Conservation (phyloP, 208 protist genomes). For the Trichomonas tenax region DNA sequence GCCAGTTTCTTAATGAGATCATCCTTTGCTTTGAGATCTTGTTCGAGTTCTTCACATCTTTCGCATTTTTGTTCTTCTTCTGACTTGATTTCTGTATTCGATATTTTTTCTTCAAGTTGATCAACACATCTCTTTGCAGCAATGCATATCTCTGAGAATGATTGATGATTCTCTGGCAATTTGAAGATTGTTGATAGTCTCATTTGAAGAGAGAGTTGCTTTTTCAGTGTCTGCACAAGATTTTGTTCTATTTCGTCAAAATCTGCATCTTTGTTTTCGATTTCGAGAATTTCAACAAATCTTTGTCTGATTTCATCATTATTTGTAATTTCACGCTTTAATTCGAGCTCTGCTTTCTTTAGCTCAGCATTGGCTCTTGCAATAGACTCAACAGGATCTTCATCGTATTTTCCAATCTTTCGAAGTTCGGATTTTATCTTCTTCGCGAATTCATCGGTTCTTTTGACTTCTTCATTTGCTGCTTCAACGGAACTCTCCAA, state of each 20-base stretch:
- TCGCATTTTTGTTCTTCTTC: neutral
- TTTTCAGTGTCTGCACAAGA: neutral
- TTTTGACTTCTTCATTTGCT: neutral
- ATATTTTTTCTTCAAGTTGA: neutral
- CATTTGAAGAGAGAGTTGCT: neutral
- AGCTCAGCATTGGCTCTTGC: neutral
- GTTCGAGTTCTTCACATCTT: neutral
- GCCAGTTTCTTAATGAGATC: neutral
- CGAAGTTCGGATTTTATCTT: neutral
- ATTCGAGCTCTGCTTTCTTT: neutral
- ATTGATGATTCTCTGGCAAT: neutral
- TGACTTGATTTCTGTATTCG: neutral
- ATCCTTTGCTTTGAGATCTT: neutral
- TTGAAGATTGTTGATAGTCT: neutral
- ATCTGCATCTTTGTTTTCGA: neutral
- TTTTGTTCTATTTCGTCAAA: neutral
- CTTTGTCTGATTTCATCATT: neutral
- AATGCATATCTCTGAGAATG: neutral
- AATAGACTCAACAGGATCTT: neutral
- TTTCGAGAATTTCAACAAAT: neutral
- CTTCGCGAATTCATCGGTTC: neutral
- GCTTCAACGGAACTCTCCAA: neutral
- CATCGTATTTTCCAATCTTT: neutral
- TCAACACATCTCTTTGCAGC: neutral
- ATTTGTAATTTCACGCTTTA: neutral